Evolutionary conservation across 169 alveolate species (phyloP).

Genomic region (Toxoplasma gondii): DNA sequence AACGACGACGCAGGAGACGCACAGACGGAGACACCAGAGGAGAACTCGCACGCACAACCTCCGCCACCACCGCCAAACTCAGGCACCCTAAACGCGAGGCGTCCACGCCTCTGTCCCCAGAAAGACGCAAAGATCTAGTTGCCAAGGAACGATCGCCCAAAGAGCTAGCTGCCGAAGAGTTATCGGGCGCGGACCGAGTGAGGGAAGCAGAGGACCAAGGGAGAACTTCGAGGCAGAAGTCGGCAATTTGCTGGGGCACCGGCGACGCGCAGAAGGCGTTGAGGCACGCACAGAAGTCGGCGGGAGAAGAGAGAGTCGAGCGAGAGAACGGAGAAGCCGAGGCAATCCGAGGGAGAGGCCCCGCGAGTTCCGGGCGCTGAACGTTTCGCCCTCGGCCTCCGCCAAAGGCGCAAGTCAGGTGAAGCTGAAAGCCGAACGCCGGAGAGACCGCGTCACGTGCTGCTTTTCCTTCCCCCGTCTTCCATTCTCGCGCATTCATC

Average conservation of each 20-base stretch:
- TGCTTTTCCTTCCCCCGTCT: neutral
- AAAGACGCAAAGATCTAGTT: neutral
- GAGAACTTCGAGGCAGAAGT: conserved; percentile 17
- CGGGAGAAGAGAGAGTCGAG: neutral
- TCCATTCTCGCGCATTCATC: neutral
- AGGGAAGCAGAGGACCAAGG: conserved; percentile 25
- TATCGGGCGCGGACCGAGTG: neutral
- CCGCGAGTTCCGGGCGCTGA: neutral
- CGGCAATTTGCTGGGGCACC: neutral
- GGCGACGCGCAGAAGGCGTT: conserved; percentile 3
- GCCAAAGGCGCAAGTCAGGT: conserved; percentile 14
- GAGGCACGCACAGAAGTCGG: neutral
- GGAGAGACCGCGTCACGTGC: neutral
- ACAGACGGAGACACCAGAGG: neutral
- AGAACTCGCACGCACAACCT: neutral
- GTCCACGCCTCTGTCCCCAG: neutral
- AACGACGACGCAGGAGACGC: neutral
- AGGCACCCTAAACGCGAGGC: neutral
- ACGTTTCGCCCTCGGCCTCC: neutral
- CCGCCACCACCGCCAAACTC: conserved; percentile 21
- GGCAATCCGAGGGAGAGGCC: neutral
- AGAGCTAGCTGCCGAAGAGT: too few species aligned
- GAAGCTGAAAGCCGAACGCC: neutral
- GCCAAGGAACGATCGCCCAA: too few species aligned
- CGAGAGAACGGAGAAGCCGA: neutral